Conservation (phyloP, 1,284 basidiomycete genomes). For the Puccinia coronata region DNA sequence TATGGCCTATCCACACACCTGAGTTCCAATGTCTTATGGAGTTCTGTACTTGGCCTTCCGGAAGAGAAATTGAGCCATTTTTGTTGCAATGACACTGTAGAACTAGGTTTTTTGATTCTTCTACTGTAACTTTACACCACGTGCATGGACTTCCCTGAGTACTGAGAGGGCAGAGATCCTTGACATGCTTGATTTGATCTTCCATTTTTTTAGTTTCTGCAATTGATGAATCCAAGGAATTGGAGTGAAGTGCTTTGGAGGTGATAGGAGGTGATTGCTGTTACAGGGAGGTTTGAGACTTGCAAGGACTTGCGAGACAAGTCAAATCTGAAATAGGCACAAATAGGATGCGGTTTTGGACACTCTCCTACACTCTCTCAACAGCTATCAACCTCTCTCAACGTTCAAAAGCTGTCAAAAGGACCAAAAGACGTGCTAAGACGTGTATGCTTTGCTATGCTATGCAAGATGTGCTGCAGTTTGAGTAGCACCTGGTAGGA, state of each 20-base stretch:
- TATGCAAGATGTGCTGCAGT: too few relatives aligned
- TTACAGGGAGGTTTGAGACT: too few relatives aligned
- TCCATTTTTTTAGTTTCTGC: not conserved
- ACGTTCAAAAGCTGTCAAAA: too few relatives aligned
- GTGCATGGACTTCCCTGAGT: not conserved
- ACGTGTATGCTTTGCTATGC: too few relatives aligned
- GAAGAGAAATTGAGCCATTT: not conserved
- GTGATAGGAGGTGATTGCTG: too few relatives aligned
- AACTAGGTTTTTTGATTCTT: not conserved
- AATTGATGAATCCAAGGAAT: not conserved
- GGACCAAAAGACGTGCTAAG: too few relatives aligned
- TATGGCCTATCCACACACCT: not conserved
- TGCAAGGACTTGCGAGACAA: too few relatives aligned
- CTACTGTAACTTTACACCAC: not conserved
- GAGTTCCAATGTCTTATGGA: not conserved
- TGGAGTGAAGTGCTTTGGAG: not conserved
- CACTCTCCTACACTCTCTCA: too few relatives aligned
- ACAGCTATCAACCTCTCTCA: too few relatives aligned
- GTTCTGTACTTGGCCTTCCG: not conserved
- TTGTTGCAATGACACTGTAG: not conserved
- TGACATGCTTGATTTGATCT: not conserved
- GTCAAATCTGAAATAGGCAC: too few relatives aligned
- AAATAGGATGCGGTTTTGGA: too few relatives aligned
- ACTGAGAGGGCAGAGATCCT: not conserved
- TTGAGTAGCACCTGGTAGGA: too few relatives aligned